A percentile compares a stretch with the other conserved stretches of the same genome.
phyloP scores from a whole-genome alignment of 2,329 filamentous ascomycete species.

The Byssochlamys sp. region DNA sequence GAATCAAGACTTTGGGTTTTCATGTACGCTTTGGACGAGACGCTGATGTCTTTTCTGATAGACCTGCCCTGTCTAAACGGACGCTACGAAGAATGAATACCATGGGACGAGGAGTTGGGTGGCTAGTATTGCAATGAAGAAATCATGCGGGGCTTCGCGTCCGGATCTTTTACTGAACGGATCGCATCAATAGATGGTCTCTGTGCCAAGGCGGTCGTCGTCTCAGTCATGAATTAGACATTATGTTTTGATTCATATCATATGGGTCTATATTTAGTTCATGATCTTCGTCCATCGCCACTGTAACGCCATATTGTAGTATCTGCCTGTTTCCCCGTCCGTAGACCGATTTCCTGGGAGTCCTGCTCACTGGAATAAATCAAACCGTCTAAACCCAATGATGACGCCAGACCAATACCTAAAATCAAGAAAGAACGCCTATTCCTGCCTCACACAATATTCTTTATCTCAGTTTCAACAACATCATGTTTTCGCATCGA shows the following conservation, averaged over 20 bases:
- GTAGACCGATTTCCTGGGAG: neutral
- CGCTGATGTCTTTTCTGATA: neutral
- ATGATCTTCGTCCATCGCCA: neutral
- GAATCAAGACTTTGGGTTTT: neutral
- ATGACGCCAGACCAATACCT: neutral
- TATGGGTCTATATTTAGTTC: neutral
- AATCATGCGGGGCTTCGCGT: neutral
- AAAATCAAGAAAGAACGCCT: neutral
- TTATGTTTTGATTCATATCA: neutral
- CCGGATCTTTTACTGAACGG: neutral
- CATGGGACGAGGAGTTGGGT: neutral
- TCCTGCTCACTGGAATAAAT: neutral
- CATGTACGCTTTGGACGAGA: no score
- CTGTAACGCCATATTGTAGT: neutral
- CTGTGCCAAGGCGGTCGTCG: no score
- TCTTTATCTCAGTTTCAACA: neutral
- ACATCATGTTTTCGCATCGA: neutral
- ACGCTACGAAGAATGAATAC: neutral
- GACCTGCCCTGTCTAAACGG: constrained; percentile 9
- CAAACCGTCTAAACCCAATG: neutral
- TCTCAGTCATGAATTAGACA: neutral
- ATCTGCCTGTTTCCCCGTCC: neutral
- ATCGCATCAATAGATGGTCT: neutral
- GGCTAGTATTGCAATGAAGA: neutral
- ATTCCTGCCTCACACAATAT: constrained; percentile 1